Evolutionary conservation across 2,329 filamentous ascomycete genomes (phyloP).

Genomic region (Hymenoscyphus salicellus): DNA sequence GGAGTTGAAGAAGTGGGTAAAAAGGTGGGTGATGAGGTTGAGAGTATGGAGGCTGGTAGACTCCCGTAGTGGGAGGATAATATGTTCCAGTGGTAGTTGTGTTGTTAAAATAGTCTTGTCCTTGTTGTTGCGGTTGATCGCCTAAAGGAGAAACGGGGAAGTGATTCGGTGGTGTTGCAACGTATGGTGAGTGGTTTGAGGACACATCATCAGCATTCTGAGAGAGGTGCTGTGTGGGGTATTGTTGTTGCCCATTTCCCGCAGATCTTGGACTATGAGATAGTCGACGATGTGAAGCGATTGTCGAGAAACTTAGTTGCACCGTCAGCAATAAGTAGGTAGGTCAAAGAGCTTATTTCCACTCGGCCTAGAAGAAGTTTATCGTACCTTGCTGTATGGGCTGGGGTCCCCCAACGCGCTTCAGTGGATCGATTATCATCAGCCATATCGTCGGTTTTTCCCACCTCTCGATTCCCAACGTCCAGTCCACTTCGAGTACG

Average conservation of each 20-base stretch:
- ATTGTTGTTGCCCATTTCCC: neutral
- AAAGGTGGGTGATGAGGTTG: neutral
- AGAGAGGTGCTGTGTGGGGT: neutral
- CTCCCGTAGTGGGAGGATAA: neutral
- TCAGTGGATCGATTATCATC: neutral
- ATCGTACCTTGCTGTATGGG: neutral
- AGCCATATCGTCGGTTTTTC: neutral
- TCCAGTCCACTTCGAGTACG: slow-evolving; percentile 1
- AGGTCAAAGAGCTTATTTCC: neutral
- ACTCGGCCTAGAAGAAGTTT: neutral
- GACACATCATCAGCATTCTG: neutral
- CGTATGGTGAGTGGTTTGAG: neutral
- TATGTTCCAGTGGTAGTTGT: neutral
- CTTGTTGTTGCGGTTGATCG: neutral
- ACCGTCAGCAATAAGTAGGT: neutral
- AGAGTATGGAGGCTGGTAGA: neutral
- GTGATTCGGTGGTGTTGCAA: neutral
- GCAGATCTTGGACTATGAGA: neutral
- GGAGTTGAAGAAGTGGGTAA: neutral
- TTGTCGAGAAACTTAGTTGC: neutral
- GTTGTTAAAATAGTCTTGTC: neutral
- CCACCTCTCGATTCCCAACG: neutral
- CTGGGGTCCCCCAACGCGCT: neutral
- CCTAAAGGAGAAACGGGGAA: neutral
- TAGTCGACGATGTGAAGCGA: neutral